These are phyloP conservation scores for Letharia lupina DNA, from an alignment of 495 filamentous ascomycete genomes.

Conservation along the genomic window DNA sequence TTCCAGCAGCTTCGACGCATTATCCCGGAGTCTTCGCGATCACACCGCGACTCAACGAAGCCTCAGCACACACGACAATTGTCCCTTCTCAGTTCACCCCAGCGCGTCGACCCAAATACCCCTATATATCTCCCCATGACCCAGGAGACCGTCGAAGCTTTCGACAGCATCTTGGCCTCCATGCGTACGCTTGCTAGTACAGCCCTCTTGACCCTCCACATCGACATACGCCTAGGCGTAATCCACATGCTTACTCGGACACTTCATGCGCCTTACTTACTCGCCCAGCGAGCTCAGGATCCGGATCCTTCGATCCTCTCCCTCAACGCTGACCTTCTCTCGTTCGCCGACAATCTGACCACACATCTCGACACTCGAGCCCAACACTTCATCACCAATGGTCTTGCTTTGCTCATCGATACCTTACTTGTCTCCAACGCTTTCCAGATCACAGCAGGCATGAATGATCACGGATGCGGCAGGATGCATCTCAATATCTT, in stretches of 20 bases:
- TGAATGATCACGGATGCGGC: slow-evolving; percentile 68
- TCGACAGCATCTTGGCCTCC: slow-evolving; percentile 75
- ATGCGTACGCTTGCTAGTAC: slow-evolving; percentile 68
- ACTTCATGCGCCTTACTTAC: slow-evolving; percentile 44
- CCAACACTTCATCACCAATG: slow-evolving; percentile 63
- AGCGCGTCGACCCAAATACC: slow-evolving; percentile 46
- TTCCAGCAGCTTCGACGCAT: slow-evolving; percentile 68
- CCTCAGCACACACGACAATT: slow-evolving; percentile 55
- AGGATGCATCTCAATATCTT: slow-evolving; percentile 85
- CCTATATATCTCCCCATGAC: slow-evolving; percentile 86
- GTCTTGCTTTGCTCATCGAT: slow-evolving; percentile 64
- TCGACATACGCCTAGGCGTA: slow-evolving; percentile 76
- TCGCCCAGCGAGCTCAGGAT: slow-evolving; percentile 65
- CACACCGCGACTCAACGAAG: slow-evolving; percentile 33
- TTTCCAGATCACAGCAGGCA: slow-evolving; percentile 47
- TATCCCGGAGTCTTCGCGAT: slow-evolving; percentile 36
- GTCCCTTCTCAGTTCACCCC: slow-evolving; percentile 61
- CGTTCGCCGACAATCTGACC: slow-evolving; percentile 72
- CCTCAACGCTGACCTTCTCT: slow-evolving; percentile 70
- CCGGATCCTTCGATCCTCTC: slow-evolving; percentile 69
- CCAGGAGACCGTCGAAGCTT: slow-evolving; percentile 72
- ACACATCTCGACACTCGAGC: slow-evolving; percentile 53
- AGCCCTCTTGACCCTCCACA: slow-evolving; percentile 73
- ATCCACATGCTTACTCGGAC: slow-evolving; percentile 53
- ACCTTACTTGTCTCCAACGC: slow-evolving; percentile 58